Evolutionary conservation across 345 rosid species (phyloP), one percentile per base, ranked within the genome.

Genomic region (Rhizophora mangle): DNA sequence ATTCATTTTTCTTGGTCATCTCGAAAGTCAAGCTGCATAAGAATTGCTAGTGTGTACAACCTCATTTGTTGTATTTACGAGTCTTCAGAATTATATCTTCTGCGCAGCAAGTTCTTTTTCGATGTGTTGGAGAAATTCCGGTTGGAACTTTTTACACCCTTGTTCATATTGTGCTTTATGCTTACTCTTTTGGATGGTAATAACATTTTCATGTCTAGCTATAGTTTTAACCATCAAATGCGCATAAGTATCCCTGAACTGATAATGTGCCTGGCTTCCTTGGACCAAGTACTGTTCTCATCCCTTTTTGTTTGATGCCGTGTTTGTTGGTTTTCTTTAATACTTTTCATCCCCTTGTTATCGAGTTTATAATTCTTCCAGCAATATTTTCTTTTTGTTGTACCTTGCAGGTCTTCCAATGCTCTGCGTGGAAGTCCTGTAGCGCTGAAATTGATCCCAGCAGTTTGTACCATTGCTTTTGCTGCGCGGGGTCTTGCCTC

Each of bases 401-500:
- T 63, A 70, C 65, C 62, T 20, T 75, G 56, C 49, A 93, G 97
- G 82, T 84, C 90, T 56, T 88, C 67, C 78, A 83, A 82, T 75
- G 76, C 77, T 72, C 76, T 90, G 39, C 47, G 71, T 8, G 88
- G 85, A 82, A 85, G 80, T 76, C 76, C 84, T 66, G 71, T 82
- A 68, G 70, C 83, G 77, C 76, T 82, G 76, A 83, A 85, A 70
- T 43, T 43, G 49, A 43, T 73, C 53, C 87, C 96, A 65, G 93
- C 88, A 53, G 47, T 85, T 72, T 79, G 85, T 69, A 63, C 89
- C 75, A 74, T 89, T 72, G 65, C 76, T 73, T 89, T 91, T 80
- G 75, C 97, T 68, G 37, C 86, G 66, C 86, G 93, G 91, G 96
- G 91, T 70, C 74, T 89, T 73, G 89, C 68, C 27, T 1, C 97